These are phyloP conservation scores for Seminavis robusta DNA, from an alignment of 108 stramenopile species.

Conservation along the genomic window DNA sequence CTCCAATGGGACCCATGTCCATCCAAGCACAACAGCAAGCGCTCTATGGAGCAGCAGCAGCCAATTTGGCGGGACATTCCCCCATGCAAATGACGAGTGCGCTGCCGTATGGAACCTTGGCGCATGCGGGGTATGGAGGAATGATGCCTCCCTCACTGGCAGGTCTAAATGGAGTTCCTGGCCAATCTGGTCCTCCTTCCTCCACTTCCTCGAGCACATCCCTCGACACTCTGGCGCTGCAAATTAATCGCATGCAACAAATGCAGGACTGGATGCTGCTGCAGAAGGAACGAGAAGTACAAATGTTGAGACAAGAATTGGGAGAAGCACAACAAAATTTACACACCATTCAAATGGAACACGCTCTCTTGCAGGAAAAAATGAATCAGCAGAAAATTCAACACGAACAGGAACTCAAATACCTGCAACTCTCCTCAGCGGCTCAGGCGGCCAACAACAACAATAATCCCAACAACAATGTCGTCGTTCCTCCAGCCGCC, in stretches of 20 bases:
- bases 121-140: not conserved
- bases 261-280: constrained; percentile 34
- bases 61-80: not conserved
- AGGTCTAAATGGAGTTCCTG: not conserved
- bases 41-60: too few relatives aligned
- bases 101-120: not conserved
- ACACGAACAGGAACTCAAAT: constrained; percentile 29
- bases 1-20: too few relatives aligned
- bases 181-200: not conserved
- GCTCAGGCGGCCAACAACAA: not conserved
- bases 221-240: constrained; percentile 16
- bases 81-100: too few relatives aligned
- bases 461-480: not conserved
- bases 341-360: constrained; percentile 9
- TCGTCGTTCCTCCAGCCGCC: not conserved
- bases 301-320: constrained; percentile 4
- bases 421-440: constrained; percentile 19
- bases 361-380: constrained; percentile 21
- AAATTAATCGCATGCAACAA: constrained; percentile 28
- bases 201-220: not conserved
- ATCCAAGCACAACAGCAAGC: too few relatives aligned
- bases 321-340: constrained; percentile 4
- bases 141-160: not conserved
- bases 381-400: constrained; percentile 16
- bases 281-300: constrained; percentile 26